These are phyloP conservation scores for Lactifluus hygrophoroides DNA, from an alignment of 768 basidiomycete species.

Conservation along the genomic window DNA sequence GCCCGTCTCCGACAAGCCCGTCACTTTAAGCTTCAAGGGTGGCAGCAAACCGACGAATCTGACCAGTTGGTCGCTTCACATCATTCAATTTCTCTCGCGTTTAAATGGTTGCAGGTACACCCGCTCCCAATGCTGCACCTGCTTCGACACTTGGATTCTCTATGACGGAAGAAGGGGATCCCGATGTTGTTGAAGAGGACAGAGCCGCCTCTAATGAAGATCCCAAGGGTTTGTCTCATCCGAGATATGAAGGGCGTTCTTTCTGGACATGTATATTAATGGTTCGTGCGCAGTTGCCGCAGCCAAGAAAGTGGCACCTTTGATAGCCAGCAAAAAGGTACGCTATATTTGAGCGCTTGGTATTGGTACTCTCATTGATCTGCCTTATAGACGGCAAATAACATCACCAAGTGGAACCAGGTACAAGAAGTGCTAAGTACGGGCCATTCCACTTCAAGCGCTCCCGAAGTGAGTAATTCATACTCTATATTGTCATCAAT, in stretches of 20 bases:
- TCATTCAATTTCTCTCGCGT: neutral
- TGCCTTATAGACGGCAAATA: constrained; percentile 59
- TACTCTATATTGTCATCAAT: neutral
- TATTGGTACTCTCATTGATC: neutral
- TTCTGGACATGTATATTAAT: constrained; percentile 26
- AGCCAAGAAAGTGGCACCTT: constrained; percentile 68
- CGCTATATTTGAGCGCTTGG: neutral
- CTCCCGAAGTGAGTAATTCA: constrained; percentile 11
- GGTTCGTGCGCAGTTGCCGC: constrained; percentile 33
- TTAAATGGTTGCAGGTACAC: neutral
- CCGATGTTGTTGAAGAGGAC: constrained; percentile 36
- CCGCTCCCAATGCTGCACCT: constrained; percentile 29
- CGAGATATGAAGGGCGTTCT: constrained; percentile 23
- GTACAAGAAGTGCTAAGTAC: constrained; percentile 76
- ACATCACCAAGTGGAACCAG: constrained; percentile 96
- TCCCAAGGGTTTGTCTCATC: constrained; percentile 43
- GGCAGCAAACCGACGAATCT: constrained; percentile 16
- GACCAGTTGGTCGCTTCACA: constrained; percentile 21
- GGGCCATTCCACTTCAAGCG: constrained; percentile 18
- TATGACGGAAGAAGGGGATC: constrained; percentile 45
- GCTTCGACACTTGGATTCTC: constrained; percentile 56
- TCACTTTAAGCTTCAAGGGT: constrained; percentile 61
- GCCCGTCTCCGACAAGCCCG: constrained; percentile 72
- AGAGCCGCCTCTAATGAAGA: constrained; percentile 26
- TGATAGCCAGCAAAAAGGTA: constrained; percentile 83